phyloP scores from a whole-genome alignment of 2,329 filamentous ascomycete species.

The Zalaria sp. region DNA sequence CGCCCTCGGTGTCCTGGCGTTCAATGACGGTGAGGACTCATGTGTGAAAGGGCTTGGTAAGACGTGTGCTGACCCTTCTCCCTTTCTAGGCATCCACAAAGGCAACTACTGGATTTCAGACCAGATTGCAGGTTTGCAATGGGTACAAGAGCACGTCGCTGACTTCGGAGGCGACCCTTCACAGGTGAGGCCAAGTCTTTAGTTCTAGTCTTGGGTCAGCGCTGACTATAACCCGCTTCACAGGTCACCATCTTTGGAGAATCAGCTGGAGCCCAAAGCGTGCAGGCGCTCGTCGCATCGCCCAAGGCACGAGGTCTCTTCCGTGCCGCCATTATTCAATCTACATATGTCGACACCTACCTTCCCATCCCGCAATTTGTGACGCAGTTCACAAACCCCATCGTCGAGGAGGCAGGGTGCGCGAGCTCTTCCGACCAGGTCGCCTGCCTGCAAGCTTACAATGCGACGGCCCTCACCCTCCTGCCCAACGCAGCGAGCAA shows the following conservation, averaged over 20 bases:
- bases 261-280: conserved; percentile 19
- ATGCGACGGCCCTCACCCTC: conserved; percentile 5
- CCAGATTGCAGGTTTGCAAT: conserved; percentile 33
- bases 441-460: conserved; percentile 10
- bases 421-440: conserved; percentile 7
- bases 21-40: conserved; percentile 13
- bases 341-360: conserved; percentile 6
- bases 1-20: conserved; percentile 20
- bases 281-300: conserved; percentile 33
- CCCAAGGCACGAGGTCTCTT: conserved; percentile 32
- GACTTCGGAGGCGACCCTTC: conserved; percentile 8
- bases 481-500: background rate
- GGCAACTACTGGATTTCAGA: conserved; percentile 38
- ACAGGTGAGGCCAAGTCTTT: too few relatives aligned
- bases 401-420: conserved; percentile 13
- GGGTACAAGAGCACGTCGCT: conserved; percentile 6
- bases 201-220: too few relatives aligned
- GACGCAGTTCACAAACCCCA: conserved; percentile 5
- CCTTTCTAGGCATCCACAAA: conserved; percentile 21
- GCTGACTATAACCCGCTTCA: too few relatives aligned
- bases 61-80: too few relatives aligned
- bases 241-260: conserved; percentile 7
- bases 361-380: conserved; percentile 6
- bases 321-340: conserved; percentile 27
- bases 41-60: too few relatives aligned